Conservation (phyloP, 1,284 basidiomycete species). For the Sutorius eximius region DNA sequence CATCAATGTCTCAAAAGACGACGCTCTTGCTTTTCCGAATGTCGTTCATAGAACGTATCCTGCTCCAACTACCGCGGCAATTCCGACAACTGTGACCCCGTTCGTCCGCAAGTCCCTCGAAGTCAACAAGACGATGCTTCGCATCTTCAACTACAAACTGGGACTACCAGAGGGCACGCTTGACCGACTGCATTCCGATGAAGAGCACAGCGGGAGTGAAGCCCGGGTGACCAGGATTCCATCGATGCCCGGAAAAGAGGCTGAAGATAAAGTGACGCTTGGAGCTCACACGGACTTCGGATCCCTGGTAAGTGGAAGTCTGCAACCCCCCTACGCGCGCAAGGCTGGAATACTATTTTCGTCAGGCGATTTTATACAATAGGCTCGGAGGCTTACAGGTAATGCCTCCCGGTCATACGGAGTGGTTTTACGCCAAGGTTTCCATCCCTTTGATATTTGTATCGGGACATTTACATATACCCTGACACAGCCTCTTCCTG, state of each 20-base stretch:
- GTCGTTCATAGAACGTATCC: constrained; percentile 57
- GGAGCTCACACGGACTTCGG: constrained; percentile 63
- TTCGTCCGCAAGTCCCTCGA: constrained; percentile 60
- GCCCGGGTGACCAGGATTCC: constrained; percentile 57
- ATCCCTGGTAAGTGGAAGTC: constrained; percentile 39
- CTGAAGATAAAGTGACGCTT: constrained; percentile 38
- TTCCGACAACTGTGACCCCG: constrained; percentile 49
- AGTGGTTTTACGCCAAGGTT: constrained; percentile 68
- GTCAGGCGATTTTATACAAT: constrained; percentile 65
- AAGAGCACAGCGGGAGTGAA: constrained; percentile 58
- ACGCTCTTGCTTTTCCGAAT: constrained; percentile 56
- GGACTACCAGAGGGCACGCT: constrained; percentile 55
- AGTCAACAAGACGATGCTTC: constrained; percentile 54
- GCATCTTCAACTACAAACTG: constrained; percentile 56
- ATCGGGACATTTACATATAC: not conserved
- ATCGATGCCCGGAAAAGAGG: constrained; percentile 31
- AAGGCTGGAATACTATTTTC: constrained; percentile 4
- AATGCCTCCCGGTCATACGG: constrained; percentile 57
- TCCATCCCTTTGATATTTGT: not conserved
- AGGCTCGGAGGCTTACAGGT: constrained; percentile 69
- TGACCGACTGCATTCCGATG: constrained; percentile 43
- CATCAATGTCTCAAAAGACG: constrained; percentile 67
- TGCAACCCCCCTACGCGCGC: not conserved
- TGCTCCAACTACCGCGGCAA: constrained; percentile 47
- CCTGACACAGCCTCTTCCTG: constrained; percentile 50